These are phyloP conservation scores for Acacia concinna DNA, from an alignment of 331 rosid species.

Conservation along the genomic window DNA sequence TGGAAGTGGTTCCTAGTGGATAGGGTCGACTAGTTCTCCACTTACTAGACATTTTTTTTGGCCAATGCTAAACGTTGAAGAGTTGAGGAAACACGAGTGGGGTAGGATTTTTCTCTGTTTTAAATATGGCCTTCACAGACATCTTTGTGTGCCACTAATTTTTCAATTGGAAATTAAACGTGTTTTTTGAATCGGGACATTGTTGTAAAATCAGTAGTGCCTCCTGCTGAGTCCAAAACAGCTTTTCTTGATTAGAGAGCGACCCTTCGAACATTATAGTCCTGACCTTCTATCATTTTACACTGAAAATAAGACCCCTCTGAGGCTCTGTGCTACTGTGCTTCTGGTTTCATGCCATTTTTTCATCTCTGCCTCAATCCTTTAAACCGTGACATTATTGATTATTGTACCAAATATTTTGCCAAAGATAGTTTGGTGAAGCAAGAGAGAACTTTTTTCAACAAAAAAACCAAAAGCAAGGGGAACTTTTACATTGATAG, in stretches of 20 bases:
- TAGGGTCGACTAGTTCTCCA: constrained; percentile 36
- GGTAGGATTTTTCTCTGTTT: constrained; percentile 17
- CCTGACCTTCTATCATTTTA: constrained; percentile 38
- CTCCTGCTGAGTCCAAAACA: constrained; percentile 10
- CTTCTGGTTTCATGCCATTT: constrained; percentile 44
- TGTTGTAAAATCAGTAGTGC: constrained; percentile 29
- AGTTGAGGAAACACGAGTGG: constrained; percentile 22
- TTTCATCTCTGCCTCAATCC: constrained; percentile 33
- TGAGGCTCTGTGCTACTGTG: constrained; percentile 42
- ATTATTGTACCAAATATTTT: constrained; percentile 39
- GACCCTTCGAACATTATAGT: constrained; percentile 48
- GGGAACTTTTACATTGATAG: constrained; percentile 41
- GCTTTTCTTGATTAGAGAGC: constrained; percentile 39
- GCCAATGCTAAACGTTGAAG: constrained; percentile 26
- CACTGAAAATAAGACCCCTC: constrained; percentile 64
- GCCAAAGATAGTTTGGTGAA: constrained; percentile 33
- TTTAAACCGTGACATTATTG: constrained; percentile 35
- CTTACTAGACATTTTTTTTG: constrained; percentile 27
- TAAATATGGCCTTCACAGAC: neutral
- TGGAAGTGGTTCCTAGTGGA: constrained; percentile 36
- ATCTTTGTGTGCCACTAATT: constrained; percentile 6
- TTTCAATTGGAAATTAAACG: neutral
- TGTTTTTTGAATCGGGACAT: neutral
- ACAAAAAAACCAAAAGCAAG: neutral
- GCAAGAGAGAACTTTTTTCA: constrained; percentile 35